phyloP scores from a whole-genome alignment of 2,329 filamentous ascomycete genomes.

The Drechslerella dactyloides region DNA sequence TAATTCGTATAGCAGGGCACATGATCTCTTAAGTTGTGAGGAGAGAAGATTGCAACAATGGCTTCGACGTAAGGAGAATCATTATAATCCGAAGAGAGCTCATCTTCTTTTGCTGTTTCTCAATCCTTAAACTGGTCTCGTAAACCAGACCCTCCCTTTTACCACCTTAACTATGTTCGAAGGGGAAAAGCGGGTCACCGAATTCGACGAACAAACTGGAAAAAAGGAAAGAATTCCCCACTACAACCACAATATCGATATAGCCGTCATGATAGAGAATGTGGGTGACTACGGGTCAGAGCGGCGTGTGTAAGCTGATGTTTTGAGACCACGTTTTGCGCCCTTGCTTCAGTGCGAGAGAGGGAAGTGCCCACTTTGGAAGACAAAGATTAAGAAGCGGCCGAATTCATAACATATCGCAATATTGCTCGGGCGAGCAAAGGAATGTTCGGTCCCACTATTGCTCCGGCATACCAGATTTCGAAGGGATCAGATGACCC shows the following conservation, averaged over 20 bases:
- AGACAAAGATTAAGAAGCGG: neutral
- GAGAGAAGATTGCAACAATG: conserved; percentile 8
- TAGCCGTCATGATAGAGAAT: conserved; percentile 24
- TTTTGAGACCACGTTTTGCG: conserved; percentile 48
- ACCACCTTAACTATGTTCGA: conserved; percentile 42
- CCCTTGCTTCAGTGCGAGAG: conserved; percentile 30
- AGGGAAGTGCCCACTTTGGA: neutral
- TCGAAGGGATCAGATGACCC: conserved; percentile 39
- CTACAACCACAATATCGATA: neutral
- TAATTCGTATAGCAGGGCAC: conserved; percentile 23
- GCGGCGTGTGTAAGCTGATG: conserved; percentile 23
- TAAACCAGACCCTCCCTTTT: too few species aligned
- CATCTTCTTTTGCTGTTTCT: conserved; percentile 30
- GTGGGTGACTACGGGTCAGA: conserved; percentile 39
- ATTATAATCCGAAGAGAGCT: conserved; percentile 23
- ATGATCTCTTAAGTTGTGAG: conserved; percentile 27
- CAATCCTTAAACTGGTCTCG: conserved; percentile 38
- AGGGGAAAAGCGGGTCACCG: conserved; percentile 21
- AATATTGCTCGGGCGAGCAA: neutral
- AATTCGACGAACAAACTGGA: conserved; percentile 19
- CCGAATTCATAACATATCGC: neutral
- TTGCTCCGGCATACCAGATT: conserved; percentile 22
- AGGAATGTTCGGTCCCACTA: neutral
- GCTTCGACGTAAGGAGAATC: neutral
- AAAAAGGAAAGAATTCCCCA: conserved; percentile 23